Evolutionary conservation across 352 stramenopile species (phyloP), one percentile per base, ranked within the genome.

Genomic region (Phytophthora megakarya): DNA sequence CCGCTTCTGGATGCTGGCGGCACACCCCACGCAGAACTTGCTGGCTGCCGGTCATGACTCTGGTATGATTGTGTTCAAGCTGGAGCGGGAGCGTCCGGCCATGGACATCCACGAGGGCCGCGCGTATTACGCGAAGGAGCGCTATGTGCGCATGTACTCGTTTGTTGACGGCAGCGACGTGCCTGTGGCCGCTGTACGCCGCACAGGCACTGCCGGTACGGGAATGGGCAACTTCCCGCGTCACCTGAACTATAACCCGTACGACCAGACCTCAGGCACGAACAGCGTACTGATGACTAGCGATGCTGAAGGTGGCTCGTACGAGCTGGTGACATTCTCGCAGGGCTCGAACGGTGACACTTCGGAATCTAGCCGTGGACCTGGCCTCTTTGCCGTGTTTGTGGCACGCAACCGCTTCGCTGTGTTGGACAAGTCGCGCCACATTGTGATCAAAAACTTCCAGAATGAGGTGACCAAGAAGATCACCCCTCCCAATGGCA

Each of bases 61-160:
- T n/a, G 98, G 98, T 71, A 99, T 99, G 95, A 98, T 99, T 76
- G 97, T 99, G 13, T 99, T 99, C 81, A 99, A 99, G 77, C 82
- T 99, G 38, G 90, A 97, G 67, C 89, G 98, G 44, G 98, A 99
- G 66, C 90, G 98, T 49, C 97, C 97, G 0, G 96, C 98, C 13
- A 98, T 98, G 75, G 86, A 95, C 42, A 84, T 93, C 16, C 70
- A 91, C 49, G 81, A 92, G 22, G 88, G 90, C 32, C 81, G 88
- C 15, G 79, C 90, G 19, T 99, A 98, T 70, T 99, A 99, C 73
- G 90, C 98, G 37, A 98, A 98, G 73, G 97, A 99, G 64, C 93
- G 96, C 35, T 98, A 99, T 78, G 84, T 99, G 22, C 97, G 98
- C 65, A 93, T 97, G 75, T 97, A 99, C 76, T 97, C 98, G 76